Evolutionary conservation across 2,329 filamentous ascomycete species (phyloP).

Genomic region (Trichoderma atroviride): DNA sequence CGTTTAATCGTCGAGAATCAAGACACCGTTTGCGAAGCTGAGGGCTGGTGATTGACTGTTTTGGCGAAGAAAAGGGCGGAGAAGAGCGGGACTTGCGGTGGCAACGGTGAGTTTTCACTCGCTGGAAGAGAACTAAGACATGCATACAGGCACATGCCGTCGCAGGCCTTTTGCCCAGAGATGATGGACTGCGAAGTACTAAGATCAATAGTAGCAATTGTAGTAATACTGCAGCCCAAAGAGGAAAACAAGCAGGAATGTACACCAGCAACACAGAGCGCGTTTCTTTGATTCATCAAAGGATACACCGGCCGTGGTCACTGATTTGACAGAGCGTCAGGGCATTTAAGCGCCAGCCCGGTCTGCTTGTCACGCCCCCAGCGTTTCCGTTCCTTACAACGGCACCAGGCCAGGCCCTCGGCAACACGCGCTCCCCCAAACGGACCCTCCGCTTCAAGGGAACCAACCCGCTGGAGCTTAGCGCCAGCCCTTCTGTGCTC

Average conservation of each 20-base stretch:
- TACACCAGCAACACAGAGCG: neutral
- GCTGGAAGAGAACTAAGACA: conserved; percentile 7
- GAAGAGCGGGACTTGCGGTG: neutral
- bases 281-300: no score
- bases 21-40: neutral
- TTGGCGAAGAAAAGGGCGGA: neutral
- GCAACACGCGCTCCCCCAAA: conserved; percentile 6
- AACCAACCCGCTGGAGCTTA: conserved; percentile 23
- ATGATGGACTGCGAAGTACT: neutral
- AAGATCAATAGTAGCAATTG: no score
- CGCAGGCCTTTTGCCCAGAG: neutral
- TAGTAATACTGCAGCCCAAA: neutral
- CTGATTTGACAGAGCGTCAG: neutral
- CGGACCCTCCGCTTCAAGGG: neutral
- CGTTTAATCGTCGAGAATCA: neutral
- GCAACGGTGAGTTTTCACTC: neutral
- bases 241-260: neutral
- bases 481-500: conserved; percentile 16
- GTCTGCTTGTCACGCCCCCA: conserved; percentile 11
- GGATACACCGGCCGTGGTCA: neutral
- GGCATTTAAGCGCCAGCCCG: neutral
- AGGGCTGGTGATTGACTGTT: neutral
- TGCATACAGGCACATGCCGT: conserved; percentile 15
- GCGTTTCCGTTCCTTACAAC: neutral
- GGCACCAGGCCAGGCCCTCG: conserved; percentile 1